Base-by-base conservation (phyloP, 2,329 filamentous ascomycete species). In the Aspergillus tubingensis region DNA sequence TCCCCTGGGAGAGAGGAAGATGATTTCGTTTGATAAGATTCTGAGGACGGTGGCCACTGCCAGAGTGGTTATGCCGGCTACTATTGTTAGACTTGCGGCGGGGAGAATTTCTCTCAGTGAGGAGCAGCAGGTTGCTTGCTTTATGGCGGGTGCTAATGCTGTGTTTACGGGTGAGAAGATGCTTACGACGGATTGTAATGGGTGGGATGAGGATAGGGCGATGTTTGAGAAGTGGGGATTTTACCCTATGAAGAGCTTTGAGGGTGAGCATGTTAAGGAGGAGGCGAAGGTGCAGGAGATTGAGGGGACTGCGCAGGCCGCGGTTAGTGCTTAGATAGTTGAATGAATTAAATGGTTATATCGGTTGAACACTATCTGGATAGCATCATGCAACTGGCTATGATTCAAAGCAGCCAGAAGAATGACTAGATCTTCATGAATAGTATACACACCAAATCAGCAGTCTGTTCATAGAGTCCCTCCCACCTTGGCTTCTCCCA, bases 161-260 rank as follows among this genome's bases (percentile, higher is more conserved):
- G 89, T 96, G 36, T 96, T 96, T 73, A 96, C 92, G 0, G 92
- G 92, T 8, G 92, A 96, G 80, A 96, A 94, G 83, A 96, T 96
- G 92, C 76, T 96, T 77, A 96, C 92, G 4, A 96, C 92, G 0
- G 91, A 92, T 59, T 96, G 91, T 74, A 93, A 91, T 67, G 91
- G 91, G 30, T 96, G 91, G 91, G 91, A 95, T 64, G 91, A 96
- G 77, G 92, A 96, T 71, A 88, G 86, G 64, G 87, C 81, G 44
- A 91, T 96, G 87, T 96, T 96, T 78, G 85, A 88, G 2, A 84
- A 86, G 54, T 96, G 91, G 90, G 92, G 92, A 0, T 79, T 95
- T 60, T 83, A 86, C 70, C 90, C 92, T 1, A 96, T 96, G 91
- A 77, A 81, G 65, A 80, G 75, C 62, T 85, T 86, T 71, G 83